These are phyloP conservation scores for Solanum habrochaites DNA, from an alignment of 257 asterid species.

Conservation along the genomic window DNA sequence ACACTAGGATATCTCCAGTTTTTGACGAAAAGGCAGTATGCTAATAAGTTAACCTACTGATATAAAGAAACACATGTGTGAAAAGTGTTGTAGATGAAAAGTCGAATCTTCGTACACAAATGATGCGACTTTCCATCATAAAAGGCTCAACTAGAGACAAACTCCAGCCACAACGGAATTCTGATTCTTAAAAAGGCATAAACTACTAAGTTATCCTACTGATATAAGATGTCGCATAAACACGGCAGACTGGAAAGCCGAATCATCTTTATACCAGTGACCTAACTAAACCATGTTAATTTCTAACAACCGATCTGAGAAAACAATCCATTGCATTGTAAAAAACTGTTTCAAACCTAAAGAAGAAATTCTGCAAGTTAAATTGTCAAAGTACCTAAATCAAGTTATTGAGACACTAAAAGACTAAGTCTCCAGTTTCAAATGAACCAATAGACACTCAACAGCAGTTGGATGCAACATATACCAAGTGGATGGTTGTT, in stretches of 20 bases:
- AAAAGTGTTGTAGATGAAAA: background rate
- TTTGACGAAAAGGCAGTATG: background rate
- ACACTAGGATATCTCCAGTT: background rate
- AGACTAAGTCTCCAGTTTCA: background rate
- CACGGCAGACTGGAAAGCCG: background rate
- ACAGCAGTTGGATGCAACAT: background rate
- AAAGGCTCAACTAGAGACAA: background rate
- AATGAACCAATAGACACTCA: background rate
- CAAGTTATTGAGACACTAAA: background rate
- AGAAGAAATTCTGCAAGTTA: background rate
- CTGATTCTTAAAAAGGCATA: background rate
- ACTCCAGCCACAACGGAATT: background rate
- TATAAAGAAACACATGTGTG: background rate
- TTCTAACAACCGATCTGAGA: background rate
- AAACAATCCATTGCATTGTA: background rate
- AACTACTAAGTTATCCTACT: background rate
- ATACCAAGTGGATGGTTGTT: conserved; percentile 2
- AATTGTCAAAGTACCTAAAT: background rate
- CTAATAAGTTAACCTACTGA: background rate
- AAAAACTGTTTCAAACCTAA: background rate
- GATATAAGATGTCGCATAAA: background rate
- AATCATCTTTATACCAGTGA: background rate
- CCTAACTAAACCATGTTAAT: background rate
- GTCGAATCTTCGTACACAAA: background rate
- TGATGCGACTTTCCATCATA: background rate